phyloP scores from a whole-genome alignment of 352 stramenopile species.

The Globisporangium paddicum region DNA sequence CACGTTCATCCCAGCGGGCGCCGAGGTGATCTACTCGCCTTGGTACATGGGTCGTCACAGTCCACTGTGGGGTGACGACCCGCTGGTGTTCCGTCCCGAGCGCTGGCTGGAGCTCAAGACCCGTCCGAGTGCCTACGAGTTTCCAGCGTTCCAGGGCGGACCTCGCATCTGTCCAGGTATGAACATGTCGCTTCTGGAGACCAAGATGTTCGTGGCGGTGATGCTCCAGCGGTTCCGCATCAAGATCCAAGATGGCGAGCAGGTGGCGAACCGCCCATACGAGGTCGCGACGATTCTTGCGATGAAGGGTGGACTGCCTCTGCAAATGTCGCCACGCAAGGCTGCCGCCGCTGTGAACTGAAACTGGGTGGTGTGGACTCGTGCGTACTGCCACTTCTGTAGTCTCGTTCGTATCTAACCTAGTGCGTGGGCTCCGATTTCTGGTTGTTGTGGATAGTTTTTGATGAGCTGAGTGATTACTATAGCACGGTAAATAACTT shows the following conservation, averaged over 20 bases:
- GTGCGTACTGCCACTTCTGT: no score
- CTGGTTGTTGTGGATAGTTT: no score
- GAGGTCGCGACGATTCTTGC: slow-evolving; percentile 47
- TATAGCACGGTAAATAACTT: no score
- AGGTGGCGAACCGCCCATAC: no score
- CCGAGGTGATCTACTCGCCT: slow-evolving; percentile 61
- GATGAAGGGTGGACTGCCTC: slow-evolving; percentile 46
- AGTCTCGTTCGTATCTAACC: no score
- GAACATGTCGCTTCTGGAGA: slow-evolving; percentile 66
- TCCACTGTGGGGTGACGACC: slow-evolving; percentile 44
- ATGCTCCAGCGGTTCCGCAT: slow-evolving; percentile 42
- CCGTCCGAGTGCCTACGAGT: slow-evolving; percentile 58
- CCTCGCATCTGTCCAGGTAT: slow-evolving; percentile 64
- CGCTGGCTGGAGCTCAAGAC: slow-evolving; percentile 63
- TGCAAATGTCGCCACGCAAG: slow-evolving; percentile 34
- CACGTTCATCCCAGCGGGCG: slow-evolving; percentile 38
- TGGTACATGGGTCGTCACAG: slow-evolving; percentile 71
- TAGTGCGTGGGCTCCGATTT: no score
- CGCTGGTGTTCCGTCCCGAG: slow-evolving; percentile 53
- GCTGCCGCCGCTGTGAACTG: no score
- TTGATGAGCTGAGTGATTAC: no score
- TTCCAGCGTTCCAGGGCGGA: slow-evolving; percentile 68
- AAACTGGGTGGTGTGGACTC: no score
- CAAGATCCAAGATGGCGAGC: slow-evolving; percentile 30
- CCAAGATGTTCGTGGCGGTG: slow-evolving; percentile 55